Evolutionary conservation across 192 early-diverging fungal genomes (phyloP).

Genomic region (Oehlia diaphana): DNA sequence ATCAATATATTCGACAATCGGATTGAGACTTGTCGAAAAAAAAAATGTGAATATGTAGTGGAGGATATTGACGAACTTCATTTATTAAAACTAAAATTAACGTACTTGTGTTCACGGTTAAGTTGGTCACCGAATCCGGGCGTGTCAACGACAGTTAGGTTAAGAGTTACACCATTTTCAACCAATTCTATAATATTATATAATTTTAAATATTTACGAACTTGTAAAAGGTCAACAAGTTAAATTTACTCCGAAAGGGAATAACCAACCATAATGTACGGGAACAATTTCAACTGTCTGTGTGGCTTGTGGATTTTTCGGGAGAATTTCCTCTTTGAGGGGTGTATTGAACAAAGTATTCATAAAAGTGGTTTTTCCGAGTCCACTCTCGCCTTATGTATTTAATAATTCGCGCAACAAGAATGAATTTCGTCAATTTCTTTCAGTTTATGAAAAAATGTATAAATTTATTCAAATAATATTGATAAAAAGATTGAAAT

Average conservation of each 20-base stretch:
- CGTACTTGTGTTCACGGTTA: conserved; percentile 76
- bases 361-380: conserved; percentile 99
- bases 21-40: conserved; percentile 66
- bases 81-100: conserved; percentile 1
- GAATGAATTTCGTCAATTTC: conserved; percentile 4
- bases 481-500: background rate
- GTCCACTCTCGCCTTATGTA: conserved; percentile 84
- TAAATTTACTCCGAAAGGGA: background rate
- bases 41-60: background rate
- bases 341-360: conserved; percentile 98
- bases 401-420: conserved; percentile 5
- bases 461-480: conserved; percentile 16
- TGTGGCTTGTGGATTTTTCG: conserved; percentile 54
- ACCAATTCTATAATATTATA: conserved; percentile 68
- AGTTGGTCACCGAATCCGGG: conserved; percentile 88
- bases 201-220: conserved; percentile 6
- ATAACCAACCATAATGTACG: conserved; percentile 67
- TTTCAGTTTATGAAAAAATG: background rate
- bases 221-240: too few relatives aligned
- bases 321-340: conserved; percentile 74
- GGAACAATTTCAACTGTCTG: conserved; percentile 90
- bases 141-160: conserved; percentile 90
- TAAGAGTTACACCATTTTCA: conserved; percentile 88
- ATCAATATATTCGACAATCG: conserved; percentile 94
- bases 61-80: background rate